Evolutionary conservation across 1,284 basidiomycete species (phyloP), one percentile per base, ranked within the genome.

Genomic region (Neonothopanus nambi): DNA sequence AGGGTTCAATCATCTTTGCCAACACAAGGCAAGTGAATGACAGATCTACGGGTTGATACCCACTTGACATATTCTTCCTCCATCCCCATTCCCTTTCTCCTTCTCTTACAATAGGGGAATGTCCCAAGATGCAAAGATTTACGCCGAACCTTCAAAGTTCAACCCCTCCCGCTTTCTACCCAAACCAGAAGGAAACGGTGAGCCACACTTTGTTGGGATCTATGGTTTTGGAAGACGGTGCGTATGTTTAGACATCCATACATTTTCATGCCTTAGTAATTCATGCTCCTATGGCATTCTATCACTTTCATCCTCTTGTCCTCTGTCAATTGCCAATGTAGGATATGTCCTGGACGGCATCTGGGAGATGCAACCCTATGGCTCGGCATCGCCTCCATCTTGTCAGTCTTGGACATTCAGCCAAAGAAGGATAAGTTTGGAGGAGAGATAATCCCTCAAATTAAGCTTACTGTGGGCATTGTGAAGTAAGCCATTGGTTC

Each of bases 101-200:
- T n/a, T n/a, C n/a, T n/a, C n/a, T 13, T 54, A 37, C 28, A 23
- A 48, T 9, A 52, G 51, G 51, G 51, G 42, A 21, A 52, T 52
- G 23, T 39, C 36, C 12, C 51, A 38, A 26, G 37, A 52, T 30
- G 42, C 42, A 7, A 24, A 37, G 33, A 15, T 37, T 6, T 39
- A 52, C 18, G 9, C 33, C 12, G 36, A 46, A 13, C 36, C 51
- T 18, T 42, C 37, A 20, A 23, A 46, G 20, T 52, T 52, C 28
- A 35, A 39, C 9, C 51, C 51, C 21, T 42, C 44, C n/a, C 42
- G 51, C 28, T 40, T 37, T 33, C 18, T 40, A 17, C 45, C 52
- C 3, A 35, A 48, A 23, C 52, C 52, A 35, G 21, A 26, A 20
- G 45, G 45, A 11, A 48, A 54, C 9, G 24, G 24, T n/a, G 52